These are phyloP conservation scores for Trichocomaceae sp. DNA, from an alignment of 2,329 filamentous ascomycete species.

Conservation along the genomic window DNA sequence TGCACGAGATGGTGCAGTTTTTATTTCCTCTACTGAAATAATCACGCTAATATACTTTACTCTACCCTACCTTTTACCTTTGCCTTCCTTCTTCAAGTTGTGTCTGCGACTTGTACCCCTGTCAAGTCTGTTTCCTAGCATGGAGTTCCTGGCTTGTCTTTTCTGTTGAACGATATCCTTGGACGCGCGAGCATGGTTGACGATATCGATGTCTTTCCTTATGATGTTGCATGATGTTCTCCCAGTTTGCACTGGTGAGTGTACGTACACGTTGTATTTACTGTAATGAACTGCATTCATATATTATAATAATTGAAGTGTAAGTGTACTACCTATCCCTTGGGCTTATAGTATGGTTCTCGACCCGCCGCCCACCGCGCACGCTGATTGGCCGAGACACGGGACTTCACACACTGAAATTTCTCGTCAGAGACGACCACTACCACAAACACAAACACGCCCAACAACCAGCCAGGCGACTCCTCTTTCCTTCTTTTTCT, in stretches of 20 bases:
- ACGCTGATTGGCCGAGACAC: conserved; percentile 29
- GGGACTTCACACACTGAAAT: conserved; percentile 38
- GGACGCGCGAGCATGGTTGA: conserved; percentile 10
- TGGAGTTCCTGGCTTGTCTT: conserved; percentile 12
- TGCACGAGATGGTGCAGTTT: background rate
- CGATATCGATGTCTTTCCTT: conserved; percentile 14
- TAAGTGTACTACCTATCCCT: too few relatives aligned
- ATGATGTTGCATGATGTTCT: conserved; percentile 2
- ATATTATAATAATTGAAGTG: too few relatives aligned
- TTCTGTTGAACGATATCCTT: conserved; percentile 12
- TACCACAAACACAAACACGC: conserved; percentile 1
- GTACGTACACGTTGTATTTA: background rate
- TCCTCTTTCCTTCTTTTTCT: background rate
- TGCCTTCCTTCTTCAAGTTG: conserved; percentile 5
- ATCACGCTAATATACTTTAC: background rate
- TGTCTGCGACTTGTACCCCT: background rate
- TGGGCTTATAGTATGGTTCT: too few relatives aligned
- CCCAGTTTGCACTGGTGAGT: too few relatives aligned
- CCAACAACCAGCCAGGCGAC: background rate
- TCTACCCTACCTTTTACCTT: too few relatives aligned
- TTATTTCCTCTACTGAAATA: background rate
- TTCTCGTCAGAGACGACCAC: conserved; percentile 26
- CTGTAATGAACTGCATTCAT: too few relatives aligned
- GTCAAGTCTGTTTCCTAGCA: conserved; percentile 9
- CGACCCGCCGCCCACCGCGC: background rate